Conservation (phyloP, 495 filamentous ascomycete genomes). For the Darksidea phi region DNA sequence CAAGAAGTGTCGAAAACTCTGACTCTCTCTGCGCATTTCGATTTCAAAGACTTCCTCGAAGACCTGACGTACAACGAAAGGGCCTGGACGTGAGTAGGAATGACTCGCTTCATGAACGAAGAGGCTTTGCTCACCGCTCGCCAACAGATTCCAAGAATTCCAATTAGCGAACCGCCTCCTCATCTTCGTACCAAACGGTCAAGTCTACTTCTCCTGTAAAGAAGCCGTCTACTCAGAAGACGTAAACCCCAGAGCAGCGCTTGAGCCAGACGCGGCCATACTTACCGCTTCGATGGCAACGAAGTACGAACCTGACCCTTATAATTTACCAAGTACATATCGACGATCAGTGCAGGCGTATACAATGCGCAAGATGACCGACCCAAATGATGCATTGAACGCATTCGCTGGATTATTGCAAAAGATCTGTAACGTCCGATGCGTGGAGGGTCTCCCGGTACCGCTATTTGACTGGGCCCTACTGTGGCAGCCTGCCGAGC, state of each 20-base stretch:
- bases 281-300: background rate
- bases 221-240: conserved; percentile 19
- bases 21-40: background rate
- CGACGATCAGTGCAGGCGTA: background rate
- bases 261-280: conserved; percentile 13
- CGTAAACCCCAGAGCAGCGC: background rate
- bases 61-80: conserved; percentile 10
- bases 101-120: background rate
- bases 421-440: background rate
- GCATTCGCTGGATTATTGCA: conserved; percentile 13
- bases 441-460: conserved; percentile 3
- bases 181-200: conserved; percentile 11
- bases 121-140: background rate
- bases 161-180: conserved; percentile 12
- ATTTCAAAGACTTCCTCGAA: conserved; percentile 10
- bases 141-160: conserved; percentile 17
- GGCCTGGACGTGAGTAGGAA: conserved; percentile 29
- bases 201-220: conserved; percentile 19
- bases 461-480: conserved; percentile 5
- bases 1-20: background rate
- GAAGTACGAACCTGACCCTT: background rate
- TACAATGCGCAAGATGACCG: conserved; percentile 2
- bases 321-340: conserved; percentile 2
- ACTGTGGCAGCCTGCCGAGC: conserved; percentile 1
- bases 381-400: conserved; percentile 10